Evolutionary conservation across 2,329 filamentous ascomycete species (phyloP), one percentile per base, ranked within the genome.

Genomic region (Pseudogymnoascus sp.): DNA sequence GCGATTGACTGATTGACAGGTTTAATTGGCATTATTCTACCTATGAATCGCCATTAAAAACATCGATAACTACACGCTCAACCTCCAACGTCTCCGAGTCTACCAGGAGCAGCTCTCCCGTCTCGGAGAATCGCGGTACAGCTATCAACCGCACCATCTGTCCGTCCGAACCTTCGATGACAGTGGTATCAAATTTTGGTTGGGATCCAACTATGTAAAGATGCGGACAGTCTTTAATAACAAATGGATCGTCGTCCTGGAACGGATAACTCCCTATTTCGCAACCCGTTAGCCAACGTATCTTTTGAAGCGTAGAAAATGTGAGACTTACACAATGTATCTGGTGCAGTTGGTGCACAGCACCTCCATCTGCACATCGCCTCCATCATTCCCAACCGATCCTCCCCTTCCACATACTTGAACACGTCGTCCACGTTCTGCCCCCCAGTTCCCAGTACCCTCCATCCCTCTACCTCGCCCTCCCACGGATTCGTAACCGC

Each of bases 341-440:
- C 96, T 0, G 96, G 95, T 1, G 95, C 95, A 0, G 95, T 99
- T 1, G 95, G 95, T 4, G 95, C 95, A 68, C 87, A 87, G 72
- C 91, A 90, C 66, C 95, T 84, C 95, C 95, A 99, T 64, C 92
- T 83, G 68, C 96, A 87, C 85, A 96, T 95, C 63, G 88, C 88
- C 76, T 97, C 95, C 89, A 97, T 95, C 83, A 97, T 90, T 56
- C 88, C 88, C 25, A 97, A 72, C 18, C 93, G 79, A 68, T 92
- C 86, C 43, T 91, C 85, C 37, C 85, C 87, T 63, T 88, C 86
- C 25, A 97, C 83, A 72, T 99, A 99, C 74, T 93, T 95, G 75
- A 92, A 90, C 2, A 97, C 85, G 74, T 99, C 96, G 70, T 96
- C 90, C 2, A 99, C 84, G 62, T 96, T 96, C 77, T 99, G 95